phyloP scores from a whole-genome alignment of 2,329 filamentous ascomycete genomes.

The Calcarisporium arbuscula region DNA sequence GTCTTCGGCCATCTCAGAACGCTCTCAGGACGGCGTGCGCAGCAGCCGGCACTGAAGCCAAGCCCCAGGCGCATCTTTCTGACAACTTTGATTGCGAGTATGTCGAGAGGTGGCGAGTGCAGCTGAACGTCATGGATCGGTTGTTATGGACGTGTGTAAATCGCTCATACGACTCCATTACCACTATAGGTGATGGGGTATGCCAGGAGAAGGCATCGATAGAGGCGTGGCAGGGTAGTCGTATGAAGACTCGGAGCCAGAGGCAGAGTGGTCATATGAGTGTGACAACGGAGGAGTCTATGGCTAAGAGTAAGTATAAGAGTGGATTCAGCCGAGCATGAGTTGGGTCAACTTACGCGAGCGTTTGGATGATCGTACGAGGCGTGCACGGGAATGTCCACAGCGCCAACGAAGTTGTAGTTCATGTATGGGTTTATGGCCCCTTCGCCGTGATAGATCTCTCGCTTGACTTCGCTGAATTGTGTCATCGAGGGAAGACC shows the following conservation, averaged over 20 bases:
- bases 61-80: no score
- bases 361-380: slow-evolving; percentile 63
- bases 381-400: slow-evolving; percentile 55
- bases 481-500: slow-evolving; percentile 60
- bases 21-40: no score
- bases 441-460: slow-evolving; percentile 50
- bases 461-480: slow-evolving; percentile 62
- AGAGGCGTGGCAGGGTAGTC: slow-evolving; percentile 65
- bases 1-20: no score
- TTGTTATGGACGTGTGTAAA: background rate
- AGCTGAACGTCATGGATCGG: background rate
- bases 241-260: slow-evolving; percentile 55
- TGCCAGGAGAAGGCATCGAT: slow-evolving; percentile 65
- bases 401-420: slow-evolving; percentile 58
- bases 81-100: no score
- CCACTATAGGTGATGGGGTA: slow-evolving; percentile 30
- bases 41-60: no score
- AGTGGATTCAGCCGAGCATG: no score
- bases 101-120: no score
- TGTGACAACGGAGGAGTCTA: slow-evolving; percentile 75
- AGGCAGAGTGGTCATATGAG: slow-evolving; percentile 62
- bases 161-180: no score
- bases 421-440: slow-evolving; percentile 60
- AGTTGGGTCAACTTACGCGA: slow-evolving; percentile 61
- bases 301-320: slow-evolving; percentile 43